phyloP scores from a whole-genome alignment of 306 rosid species.

The Hippophae tibetana region DNA sequence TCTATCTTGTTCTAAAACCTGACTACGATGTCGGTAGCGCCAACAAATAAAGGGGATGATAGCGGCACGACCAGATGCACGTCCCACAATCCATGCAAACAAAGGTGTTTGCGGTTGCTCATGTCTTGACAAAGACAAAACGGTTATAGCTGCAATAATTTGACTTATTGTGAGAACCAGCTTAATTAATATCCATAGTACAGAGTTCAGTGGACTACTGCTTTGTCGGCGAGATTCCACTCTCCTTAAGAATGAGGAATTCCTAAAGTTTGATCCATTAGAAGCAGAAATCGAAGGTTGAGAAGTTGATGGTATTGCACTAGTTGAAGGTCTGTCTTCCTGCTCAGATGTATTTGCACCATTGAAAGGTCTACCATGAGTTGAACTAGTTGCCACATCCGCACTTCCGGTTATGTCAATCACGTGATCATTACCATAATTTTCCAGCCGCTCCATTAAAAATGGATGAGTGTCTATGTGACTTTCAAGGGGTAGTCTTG shows the following conservation, averaged over 20 bases:
- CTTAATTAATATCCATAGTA: conserved; percentile 85
- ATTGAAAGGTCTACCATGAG: conserved; percentile 41
- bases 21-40: conserved; percentile 79
- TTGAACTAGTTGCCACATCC: conserved; percentile 43
- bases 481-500: conserved; percentile 42
- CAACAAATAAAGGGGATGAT: conserved; percentile 88
- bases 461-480: conserved; percentile 25
- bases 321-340: conserved; percentile 44
- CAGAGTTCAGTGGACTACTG: conserved; percentile 87
- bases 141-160: conserved; percentile 70
- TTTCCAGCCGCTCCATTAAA: conserved; percentile 60
- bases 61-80: conserved; percentile 87
- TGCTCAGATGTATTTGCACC: conserved; percentile 29
- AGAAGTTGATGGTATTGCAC: conserved; percentile 22
- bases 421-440: conserved; percentile 35
- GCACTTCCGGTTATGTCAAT: conserved; percentile 46
- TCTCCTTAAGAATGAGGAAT: conserved; percentile 46
- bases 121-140: conserved; percentile 67
- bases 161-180: conserved; percentile 73
- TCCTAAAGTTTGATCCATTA: conserved; percentile 56
- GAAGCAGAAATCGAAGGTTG: conserved; percentile 37
- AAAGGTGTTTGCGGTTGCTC: conserved; percentile 78
- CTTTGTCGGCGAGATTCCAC: conserved; percentile 57
- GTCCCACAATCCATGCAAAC: conserved; percentile 82
- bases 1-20: conserved; percentile 55